These are phyloP conservation scores for Saccharomycopsis malanga DNA, from an alignment of 805 yeast species.

Conservation along the genomic window DNA sequence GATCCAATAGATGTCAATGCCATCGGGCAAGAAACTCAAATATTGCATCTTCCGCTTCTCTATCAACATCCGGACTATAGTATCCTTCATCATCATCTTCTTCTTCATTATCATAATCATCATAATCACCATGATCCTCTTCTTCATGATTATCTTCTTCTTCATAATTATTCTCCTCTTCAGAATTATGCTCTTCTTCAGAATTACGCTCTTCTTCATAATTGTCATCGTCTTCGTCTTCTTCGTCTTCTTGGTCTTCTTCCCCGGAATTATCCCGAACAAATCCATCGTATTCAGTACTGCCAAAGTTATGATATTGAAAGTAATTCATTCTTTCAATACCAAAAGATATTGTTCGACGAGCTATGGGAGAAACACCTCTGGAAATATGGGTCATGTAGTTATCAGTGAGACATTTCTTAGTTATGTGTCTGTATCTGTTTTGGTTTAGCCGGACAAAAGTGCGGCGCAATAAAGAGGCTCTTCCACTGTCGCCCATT, in stretches of 20 bases:
- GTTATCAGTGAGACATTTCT: constrained; percentile 56
- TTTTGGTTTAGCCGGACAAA: constrained; percentile 33
- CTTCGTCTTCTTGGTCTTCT: constrained; percentile 23
- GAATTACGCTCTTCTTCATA: not conserved
- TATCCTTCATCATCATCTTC: too few species aligned
- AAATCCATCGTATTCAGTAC: too few species aligned
- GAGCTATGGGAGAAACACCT: too few species aligned
- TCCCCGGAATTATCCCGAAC: constrained; percentile 22
- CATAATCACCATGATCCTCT: not conserved
- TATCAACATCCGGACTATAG: too few species aligned
- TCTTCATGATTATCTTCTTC: not conserved
- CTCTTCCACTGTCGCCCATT: constrained; percentile 67
- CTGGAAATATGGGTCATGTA: constrained; percentile 42
- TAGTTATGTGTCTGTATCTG: constrained; percentile 51
- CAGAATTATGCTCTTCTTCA: constrained; percentile 33
- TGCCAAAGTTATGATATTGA: too few species aligned
- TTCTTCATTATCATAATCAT: too few species aligned
- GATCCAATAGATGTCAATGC: too few species aligned
- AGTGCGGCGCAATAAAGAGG: constrained; percentile 27
- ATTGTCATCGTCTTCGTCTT: constrained; percentile 4
- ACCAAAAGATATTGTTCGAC: too few species aligned
- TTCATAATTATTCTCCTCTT: constrained; percentile 3
- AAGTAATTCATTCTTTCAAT: too few species aligned
- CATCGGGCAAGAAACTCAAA: too few species aligned
- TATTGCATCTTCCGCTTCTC: too few species aligned